phyloP scores from a whole-genome alignment of 257 asterid species.

The Jacaranda mimosifolia region DNA sequence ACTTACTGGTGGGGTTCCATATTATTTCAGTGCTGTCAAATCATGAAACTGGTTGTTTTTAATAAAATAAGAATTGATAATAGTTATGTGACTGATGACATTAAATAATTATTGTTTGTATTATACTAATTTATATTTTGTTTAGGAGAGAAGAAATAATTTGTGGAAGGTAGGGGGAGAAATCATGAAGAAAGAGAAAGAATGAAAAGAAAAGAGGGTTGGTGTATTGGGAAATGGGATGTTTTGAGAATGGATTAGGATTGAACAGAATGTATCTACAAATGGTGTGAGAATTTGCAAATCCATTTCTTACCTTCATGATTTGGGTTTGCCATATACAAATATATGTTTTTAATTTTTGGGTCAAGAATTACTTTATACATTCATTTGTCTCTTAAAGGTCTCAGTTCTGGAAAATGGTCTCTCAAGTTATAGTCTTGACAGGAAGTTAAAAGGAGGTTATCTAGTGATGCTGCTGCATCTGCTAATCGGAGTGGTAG shows the following conservation, averaged over 20 bases:
- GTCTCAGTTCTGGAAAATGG: constrained; percentile 27
- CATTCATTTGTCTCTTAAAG: constrained; percentile 19
- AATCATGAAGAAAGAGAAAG: too few relatives aligned
- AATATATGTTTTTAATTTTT: background rate
- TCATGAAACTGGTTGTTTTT: background rate
- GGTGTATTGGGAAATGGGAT: too few relatives aligned
- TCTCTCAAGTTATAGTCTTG: constrained; percentile 37
- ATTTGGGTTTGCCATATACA: background rate
- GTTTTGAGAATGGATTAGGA: too few relatives aligned
- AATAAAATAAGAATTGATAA: constrained; percentile 8
- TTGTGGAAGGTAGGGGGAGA: too few relatives aligned
- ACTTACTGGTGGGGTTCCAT: background rate
- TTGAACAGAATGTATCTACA: too few relatives aligned
- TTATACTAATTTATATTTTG: too few relatives aligned
- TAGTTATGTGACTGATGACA: background rate
- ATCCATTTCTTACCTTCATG: background rate
- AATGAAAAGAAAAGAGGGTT: too few relatives aligned
- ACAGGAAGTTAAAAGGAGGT: constrained; percentile 93
- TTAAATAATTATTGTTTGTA: too few relatives aligned
- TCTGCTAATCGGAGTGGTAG: constrained; percentile 84
- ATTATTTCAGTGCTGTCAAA: constrained; percentile 5
- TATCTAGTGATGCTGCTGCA: constrained; percentile 86
- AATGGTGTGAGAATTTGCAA: too few relatives aligned
- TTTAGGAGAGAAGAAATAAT: too few relatives aligned
- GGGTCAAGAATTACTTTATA: constrained; percentile 9